Conservation (phyloP, 768 basidiomycete genomes). For the Rhodotorula taiwanensis region DNA sequence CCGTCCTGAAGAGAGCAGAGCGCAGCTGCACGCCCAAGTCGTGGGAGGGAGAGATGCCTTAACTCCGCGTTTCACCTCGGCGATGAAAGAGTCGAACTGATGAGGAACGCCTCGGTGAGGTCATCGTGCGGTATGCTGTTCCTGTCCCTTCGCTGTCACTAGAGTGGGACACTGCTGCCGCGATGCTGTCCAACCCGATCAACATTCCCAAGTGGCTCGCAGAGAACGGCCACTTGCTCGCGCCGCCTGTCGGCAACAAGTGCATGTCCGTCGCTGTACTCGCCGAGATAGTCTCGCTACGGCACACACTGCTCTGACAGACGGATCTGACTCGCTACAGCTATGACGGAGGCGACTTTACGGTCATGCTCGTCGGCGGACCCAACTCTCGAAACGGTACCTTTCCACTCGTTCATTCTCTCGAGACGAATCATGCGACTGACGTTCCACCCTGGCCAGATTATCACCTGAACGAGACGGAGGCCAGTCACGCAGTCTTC, state of each 20-base stretch:
- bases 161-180: background rate
- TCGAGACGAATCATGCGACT: background rate
- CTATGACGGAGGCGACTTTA: slow-evolving; percentile 67
- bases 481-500: slow-evolving; percentile 40
- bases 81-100: too few relatives aligned
- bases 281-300: background rate
- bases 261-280: slow-evolving; percentile 54
- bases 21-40: too few relatives aligned
- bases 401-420: background rate
- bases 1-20: too few relatives aligned
- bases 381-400: slow-evolving; percentile 72
- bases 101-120: too few relatives aligned
- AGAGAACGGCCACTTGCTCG: slow-evolving; percentile 68
- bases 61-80: too few relatives aligned
- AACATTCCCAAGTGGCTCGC: slow-evolving; percentile 79
- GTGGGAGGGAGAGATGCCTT: too few relatives aligned
- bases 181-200: slow-evolving; percentile 52
- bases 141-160: too few relatives aligned
- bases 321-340: too few relatives aligned
- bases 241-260: slow-evolving; percentile 86
- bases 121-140: background rate
- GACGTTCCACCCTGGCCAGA: slow-evolving; percentile 46
- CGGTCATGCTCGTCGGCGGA: slow-evolving; percentile 94
- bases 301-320: too few relatives aligned
- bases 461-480: slow-evolving; percentile 88